Percentiles rank a stretch among this genome's conserved stretches.
These are phyloP conservation scores for Fusarium avenaceum DNA, from an alignment of 2,329 filamentous ascomycete species.

Conservation along the genomic window DNA sequence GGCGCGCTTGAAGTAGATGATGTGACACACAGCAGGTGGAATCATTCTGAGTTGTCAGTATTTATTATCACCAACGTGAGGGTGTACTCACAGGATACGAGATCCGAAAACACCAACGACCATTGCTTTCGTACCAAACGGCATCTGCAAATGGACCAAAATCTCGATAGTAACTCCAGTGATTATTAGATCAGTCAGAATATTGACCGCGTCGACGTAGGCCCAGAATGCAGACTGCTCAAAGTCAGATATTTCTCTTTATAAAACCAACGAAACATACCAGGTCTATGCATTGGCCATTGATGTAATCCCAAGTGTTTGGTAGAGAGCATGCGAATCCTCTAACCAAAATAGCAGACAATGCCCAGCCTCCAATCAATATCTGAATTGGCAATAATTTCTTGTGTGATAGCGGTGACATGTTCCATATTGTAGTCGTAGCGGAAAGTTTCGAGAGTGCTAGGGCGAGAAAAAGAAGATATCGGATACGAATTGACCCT, in stretches of 20 bases:
- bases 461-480: neutral
- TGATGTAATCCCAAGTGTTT: conserved; percentile 8
- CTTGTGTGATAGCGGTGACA: conserved; percentile 16
- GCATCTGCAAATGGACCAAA: conserved; percentile 3
- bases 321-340: conserved; percentile 9
- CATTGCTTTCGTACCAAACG: conserved; percentile 9
- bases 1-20: conserved; percentile 4
- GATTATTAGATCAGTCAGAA: conserved; percentile 1
- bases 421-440: conserved; percentile 5
- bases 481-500: conserved; percentile 16
- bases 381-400: conserved; percentile 2
- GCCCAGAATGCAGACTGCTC: conserved; percentile 14
- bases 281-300: conserved; percentile 13
- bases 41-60: conserved; percentile 9
- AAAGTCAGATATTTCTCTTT: neutral
- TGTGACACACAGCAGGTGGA: conserved; percentile 11
- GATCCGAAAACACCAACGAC: conserved; percentile 18
- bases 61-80: too few relatives aligned
- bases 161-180: neutral
- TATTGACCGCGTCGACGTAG: conserved; percentile 4
- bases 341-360: neutral
- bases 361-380: conserved; percentile 1
- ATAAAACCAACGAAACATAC: neutral
- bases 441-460: conserved; percentile 15
- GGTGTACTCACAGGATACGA: conserved; percentile 9